Conservation (phyloP, 2,329 filamentous ascomycete genomes). For the Epichloe sylvatica region DNA sequence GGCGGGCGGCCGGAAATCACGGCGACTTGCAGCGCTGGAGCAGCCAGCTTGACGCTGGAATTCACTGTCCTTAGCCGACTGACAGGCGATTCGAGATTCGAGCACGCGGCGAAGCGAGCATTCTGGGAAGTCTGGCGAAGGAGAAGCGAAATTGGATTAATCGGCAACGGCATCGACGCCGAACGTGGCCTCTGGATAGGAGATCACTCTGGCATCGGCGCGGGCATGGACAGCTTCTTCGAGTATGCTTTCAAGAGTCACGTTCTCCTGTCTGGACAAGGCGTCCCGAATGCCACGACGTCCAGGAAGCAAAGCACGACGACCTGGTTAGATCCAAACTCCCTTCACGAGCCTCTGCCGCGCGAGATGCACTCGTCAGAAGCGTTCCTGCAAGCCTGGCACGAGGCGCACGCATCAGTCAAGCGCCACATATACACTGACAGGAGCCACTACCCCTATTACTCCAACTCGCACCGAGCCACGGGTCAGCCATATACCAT, state of each 20-base stretch:
- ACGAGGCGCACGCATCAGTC: constrained; percentile 72
- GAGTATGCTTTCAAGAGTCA: constrained; percentile 95
- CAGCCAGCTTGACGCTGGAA: constrained; percentile 88
- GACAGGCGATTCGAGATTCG: constrained; percentile 76
- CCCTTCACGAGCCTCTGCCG: constrained; percentile 44
- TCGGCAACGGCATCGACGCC: constrained; percentile 84
- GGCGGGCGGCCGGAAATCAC: constrained; percentile 55
- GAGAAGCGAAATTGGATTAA: constrained; percentile 70
- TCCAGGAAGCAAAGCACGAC: constrained; percentile 27
- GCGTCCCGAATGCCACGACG: constrained; percentile 34
- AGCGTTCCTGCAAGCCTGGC: constrained; percentile 70
- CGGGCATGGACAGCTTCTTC: constrained; percentile 95
- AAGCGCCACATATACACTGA: constrained; percentile 83
- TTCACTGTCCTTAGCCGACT: constrained; percentile 82
- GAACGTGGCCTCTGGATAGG: constrained; percentile 84
- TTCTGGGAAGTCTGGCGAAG: constrained; percentile 96
- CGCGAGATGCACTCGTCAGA: constrained; percentile 58
- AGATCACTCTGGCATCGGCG: constrained; percentile 83
- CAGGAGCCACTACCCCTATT: constrained; percentile 68
- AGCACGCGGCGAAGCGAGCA: constrained; percentile 75
- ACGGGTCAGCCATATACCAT: constrained; percentile 80
- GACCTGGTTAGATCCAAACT: constrained; percentile 49
- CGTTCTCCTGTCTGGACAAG: constrained; percentile 70
- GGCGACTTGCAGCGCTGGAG: constrained; percentile 91
- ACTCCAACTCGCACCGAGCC: constrained; percentile 75